Conservation (phyloP, 2,329 filamentous ascomycete genomes). For the Neophaeococcomyces mojaviensis region DNA sequence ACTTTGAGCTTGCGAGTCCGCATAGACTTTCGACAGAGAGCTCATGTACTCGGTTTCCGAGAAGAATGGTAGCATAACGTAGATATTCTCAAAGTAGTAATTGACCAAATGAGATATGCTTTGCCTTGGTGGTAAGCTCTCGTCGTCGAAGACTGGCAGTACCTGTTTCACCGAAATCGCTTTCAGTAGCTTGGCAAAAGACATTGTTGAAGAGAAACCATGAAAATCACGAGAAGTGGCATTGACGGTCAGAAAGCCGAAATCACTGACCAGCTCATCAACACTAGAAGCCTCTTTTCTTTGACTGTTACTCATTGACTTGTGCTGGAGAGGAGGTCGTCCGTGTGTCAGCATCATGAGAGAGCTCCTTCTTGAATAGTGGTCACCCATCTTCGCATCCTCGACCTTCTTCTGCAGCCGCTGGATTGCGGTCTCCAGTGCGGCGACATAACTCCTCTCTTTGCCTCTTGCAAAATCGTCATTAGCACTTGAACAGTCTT, state of each 20-base stretch:
- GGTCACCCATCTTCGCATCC: slow-evolving; percentile 53
- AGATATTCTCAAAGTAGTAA: slow-evolving; percentile 78
- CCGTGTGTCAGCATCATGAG: slow-evolving; percentile 25
- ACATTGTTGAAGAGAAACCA: slow-evolving; percentile 79
- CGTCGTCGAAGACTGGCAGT: slow-evolving; percentile 53
- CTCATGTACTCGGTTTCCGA: slow-evolving; percentile 70
- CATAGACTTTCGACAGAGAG: slow-evolving; percentile 74
- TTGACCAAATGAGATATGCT: slow-evolving; percentile 63
- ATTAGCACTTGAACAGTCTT: slow-evolving; percentile 86
- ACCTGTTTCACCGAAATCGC: slow-evolving; percentile 71
- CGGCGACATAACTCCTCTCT: slow-evolving; percentile 92
- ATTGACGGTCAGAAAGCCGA: slow-evolving; percentile 90
- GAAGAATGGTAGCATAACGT: slow-evolving; percentile 73
- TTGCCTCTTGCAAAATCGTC: slow-evolving; percentile 95
- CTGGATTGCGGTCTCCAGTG: slow-evolving; percentile 84
- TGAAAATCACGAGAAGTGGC: slow-evolving; percentile 92
- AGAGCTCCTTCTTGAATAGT: slow-evolving; percentile 28
- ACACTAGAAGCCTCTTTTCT: slow-evolving; percentile 73
- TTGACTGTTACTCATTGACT: slow-evolving; percentile 32
- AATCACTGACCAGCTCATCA: slow-evolving; percentile 85
- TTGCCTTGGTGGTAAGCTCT: slow-evolving; percentile 63
- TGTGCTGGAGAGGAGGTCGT: slow-evolving; percentile 24
- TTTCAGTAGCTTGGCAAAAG: slow-evolving; percentile 79
- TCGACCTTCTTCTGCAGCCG: slow-evolving; percentile 71
- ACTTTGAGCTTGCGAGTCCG: slow-evolving; percentile 34